Evolutionary conservation across 495 filamentous ascomycete species (phyloP).

Genomic region (Hypoxylon lienhwacheense): DNA sequence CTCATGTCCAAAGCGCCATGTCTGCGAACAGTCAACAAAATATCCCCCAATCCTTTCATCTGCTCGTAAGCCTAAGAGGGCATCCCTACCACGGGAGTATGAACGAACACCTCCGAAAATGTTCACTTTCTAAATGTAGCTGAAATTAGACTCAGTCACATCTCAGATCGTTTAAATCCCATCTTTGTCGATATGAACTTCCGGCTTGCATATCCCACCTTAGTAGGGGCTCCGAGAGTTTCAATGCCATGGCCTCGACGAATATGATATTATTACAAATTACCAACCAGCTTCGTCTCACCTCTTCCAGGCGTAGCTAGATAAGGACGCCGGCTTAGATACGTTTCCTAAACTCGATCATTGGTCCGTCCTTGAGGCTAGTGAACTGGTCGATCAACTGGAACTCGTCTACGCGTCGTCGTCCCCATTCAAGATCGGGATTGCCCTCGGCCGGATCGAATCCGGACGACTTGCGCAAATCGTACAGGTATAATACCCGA

Average conservation of each 20-base stretch:
- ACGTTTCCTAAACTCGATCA: slow-evolving; percentile 56
- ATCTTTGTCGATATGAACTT: too few species aligned
- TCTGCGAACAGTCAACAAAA: neutral
- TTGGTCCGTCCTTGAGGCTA: slow-evolving; percentile 58
- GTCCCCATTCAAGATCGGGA: slow-evolving; percentile 47
- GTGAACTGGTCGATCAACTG: slow-evolving; percentile 62
- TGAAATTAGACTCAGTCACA: neutral
- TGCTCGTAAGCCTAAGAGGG: neutral
- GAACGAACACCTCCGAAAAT: too few species aligned
- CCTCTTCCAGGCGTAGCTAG: neutral
- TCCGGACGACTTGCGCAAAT: slow-evolving; percentile 48
- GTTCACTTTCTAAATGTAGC: slow-evolving; percentile 7
- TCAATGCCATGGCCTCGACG: neutral
- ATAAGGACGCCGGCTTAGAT: neutral
- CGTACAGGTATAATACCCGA: slow-evolving; percentile 52
- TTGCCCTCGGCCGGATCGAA: slow-evolving; percentile 50
- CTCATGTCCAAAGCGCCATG: neutral
- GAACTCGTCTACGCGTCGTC: slow-evolving; percentile 52
- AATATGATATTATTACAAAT: neutral
- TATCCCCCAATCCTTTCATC: too few species aligned
- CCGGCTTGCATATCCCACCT: neutral
- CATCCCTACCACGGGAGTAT: neutral
- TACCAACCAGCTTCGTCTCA: neutral
- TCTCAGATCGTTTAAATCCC: too few species aligned
- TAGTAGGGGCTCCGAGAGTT: too few species aligned